Evolutionary conservation across 176 grass and related monocot species (phyloP), one percentile per base, ranked within the genome.

Genomic region (Urochloa ruziziensis): DNA sequence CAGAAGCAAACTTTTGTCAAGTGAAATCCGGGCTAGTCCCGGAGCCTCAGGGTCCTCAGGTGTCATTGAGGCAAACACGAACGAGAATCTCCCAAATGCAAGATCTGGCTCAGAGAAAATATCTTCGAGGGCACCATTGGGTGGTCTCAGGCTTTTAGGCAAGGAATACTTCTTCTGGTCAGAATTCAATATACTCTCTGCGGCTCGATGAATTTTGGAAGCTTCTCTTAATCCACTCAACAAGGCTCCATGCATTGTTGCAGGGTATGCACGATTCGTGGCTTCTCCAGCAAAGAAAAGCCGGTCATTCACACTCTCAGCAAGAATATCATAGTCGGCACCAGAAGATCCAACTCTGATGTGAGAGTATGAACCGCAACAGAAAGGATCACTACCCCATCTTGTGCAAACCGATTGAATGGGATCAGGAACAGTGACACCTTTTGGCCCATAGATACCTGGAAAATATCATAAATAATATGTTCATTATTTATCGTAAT

Each of bases 201-300:
- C 70, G 25, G 89, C 91, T 36, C 83, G 70, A 27, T 82, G 74
- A 70, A 98, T 95, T 48, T 77, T 81, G 47, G 86, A 89, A 75
- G 96, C 96, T 81, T 98, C 96, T 69, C 93, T 94, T 49, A 98
- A 78, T 66, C 96, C 96, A 7, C 96, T 98, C 73, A 98, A 71
- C 77, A 98, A 93, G 66, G 96, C 96, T 49, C 96, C 96, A 66
- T 98, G 96, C 96, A 98, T 98, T 1, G 96, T 98, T 19, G 96
- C 96, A 62, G 96, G 96, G 65, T 98, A 92, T 58, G 92, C 83
- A 52, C 92, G 86, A 73, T 78, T 93, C 32, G 96, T 98, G 0
- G 96, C 92, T 75, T 98, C 96, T 67, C 96, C 96, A 2, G 93
- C 96, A 67, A 98, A 98, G 81, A 98, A 98, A 14, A 98, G 75